Base-by-base conservation (phyloP, 306 rosid species). In the Sicyos edulis region DNA sequence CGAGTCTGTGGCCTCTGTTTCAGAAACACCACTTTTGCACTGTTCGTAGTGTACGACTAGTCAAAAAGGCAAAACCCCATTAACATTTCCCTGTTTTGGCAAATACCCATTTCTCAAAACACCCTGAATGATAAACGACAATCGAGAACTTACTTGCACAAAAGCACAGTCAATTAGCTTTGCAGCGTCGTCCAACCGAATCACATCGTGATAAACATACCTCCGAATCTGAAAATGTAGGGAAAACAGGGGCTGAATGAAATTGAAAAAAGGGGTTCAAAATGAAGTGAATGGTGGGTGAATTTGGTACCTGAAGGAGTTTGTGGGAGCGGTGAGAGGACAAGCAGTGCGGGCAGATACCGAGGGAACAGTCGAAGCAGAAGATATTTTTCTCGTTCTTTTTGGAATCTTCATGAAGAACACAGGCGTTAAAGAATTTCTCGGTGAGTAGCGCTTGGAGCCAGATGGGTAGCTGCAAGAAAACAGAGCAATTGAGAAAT, bases 391-490 rank as follows among this genome's bases (percentile, higher is more conserved):
- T 95, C 49, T 95, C 99, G 47, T 95, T 95, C 84, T 95, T 95
- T 81, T 78, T 95, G 0, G 86, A 85, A 24, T 84, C 92, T 76
- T 88, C 92, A 47, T 95, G 99, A 83, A 87, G 75, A 80, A 91
- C 57, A 74, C 99, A 95, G 11, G 97, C 97, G 82, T 89, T 95
- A 84, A 85, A 95, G 89, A 95, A 95, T 73, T 95, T 95, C 84
- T 91, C 97, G 0, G 71, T 59, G 16, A 91, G 88, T 3, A 95
- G 89, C 0, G 79, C 80, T 63, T 88, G 86, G 0, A 95, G 92
- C 99, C 99, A 95, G 21, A 82, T 76, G 0, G 99, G 99, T 21
- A 87, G 79, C 70, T 86, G 19, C 4, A 8, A 29, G 8, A 6
- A 53, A 34, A 53, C 2, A 11, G 8, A 78, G n/a, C 60, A 5